A percentile compares a stretch with the other conserved stretches of the same genome.
Conservation (phyloP, 139 green algal genomes). For the Desmodesmus armatus region DNA sequence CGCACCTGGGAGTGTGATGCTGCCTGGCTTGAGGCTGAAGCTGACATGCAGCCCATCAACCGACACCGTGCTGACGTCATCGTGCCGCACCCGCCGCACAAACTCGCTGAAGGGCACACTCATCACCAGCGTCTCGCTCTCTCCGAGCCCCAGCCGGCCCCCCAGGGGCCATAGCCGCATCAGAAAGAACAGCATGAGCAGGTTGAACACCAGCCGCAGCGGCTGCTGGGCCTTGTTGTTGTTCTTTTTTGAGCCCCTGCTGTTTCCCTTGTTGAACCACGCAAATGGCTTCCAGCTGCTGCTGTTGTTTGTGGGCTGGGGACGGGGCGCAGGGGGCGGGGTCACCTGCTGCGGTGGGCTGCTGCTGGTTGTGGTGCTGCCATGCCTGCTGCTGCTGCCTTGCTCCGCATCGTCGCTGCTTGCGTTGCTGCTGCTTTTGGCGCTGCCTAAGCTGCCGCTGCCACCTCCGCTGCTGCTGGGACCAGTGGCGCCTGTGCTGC, state of each 20-base stretch:
- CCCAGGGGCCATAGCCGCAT: conserved; percentile 73
- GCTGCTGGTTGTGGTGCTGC: conserved; percentile 18
- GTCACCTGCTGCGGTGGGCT: neutral
- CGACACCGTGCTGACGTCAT: conserved; percentile 77
- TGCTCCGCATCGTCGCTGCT: no score
- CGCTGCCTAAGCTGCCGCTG: no score
- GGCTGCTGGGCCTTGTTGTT: conserved; percentile 18
- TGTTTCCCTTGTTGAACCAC: conserved; percentile 6
- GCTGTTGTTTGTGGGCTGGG: neutral
- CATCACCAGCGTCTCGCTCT: conserved; percentile 48
- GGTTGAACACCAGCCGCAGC: conserved; percentile 64
- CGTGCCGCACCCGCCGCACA: conserved; percentile 67
- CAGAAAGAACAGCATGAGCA: conserved; percentile 66
- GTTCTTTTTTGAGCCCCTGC: neutral
- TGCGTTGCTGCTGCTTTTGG: neutral
- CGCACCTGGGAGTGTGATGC: conserved; percentile 39
- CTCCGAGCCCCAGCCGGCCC: conserved; percentile 33
- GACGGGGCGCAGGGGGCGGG: no score
- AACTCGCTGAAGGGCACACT: conserved; percentile 83
- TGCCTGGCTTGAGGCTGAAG: conserved; percentile 61
- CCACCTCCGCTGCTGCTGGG: no score
- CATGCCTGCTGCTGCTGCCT: conserved; percentile 34
- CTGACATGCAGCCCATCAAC: conserved; percentile 80
- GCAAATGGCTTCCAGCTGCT: conserved; percentile 17
- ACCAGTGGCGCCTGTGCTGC: conserved; percentile 8